Evolutionary conservation across 495 filamentous ascomycete species (phyloP), one percentile per base, ranked within the genome.

Genomic region (Trichoderma asperelloides): DNA sequence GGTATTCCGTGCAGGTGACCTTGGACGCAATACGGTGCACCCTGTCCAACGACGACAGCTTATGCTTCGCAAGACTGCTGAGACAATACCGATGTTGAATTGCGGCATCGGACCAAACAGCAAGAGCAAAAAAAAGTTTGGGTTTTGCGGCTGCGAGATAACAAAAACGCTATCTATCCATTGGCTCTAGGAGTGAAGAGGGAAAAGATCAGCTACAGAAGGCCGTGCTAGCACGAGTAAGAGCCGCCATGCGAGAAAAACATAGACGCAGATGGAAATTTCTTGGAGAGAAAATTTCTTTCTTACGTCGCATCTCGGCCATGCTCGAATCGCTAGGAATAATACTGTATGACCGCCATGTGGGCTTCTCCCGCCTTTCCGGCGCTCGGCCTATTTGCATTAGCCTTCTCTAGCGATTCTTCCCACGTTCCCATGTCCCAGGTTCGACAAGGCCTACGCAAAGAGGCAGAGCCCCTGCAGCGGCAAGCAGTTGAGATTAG

Each of bases 401-500:
- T 60, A 60, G 55, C 55, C 27, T 18, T 30, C 23, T 18, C 27
- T 60, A 28, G 33, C 33, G 33, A 60, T 15, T 27, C 55, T 60
- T 27, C 55, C 55, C 55, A 60, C 55, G 55, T 60, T 60, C n/a
- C 55, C 55, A 60, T 25, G 55, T 18, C 27, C 55, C 55, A 60
- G 55, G 55, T 60, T 27, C 27, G 23, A 30, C 27, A 25, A 60
- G 55, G 27, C 8, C n/a, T 25, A 15, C 55, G 55, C 25, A 60
- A 55, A 25, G 49, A 55, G 21, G 49, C 49, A 55, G 49, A 2
- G 49, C 55, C 25, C 55, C 23, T 30, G 64, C 68, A 68, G 70
- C 67, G 60, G 47, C 49, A 27, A 60, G 47, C 13, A 23, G 69
- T 70, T 74, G 40, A 55, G 69, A 76, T 77, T 77, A 77, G 72